Evolutionary conservation across 1,139 yeast species (phyloP), one percentile per base, ranked within the genome.

Genomic region (Debaryomyces coudertii): DNA sequence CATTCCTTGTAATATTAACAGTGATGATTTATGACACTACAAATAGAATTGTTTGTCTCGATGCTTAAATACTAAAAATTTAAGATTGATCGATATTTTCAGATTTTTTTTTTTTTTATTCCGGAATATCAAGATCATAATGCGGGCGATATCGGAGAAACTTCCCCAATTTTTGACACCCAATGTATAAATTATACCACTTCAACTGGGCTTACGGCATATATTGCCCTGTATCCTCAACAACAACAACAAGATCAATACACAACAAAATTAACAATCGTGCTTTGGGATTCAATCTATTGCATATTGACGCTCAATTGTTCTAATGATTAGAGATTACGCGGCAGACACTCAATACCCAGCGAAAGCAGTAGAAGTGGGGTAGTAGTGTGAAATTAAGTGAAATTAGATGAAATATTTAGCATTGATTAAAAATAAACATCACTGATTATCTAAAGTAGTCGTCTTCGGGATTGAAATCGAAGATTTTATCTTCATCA

Each of bases 21-120:
- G 53, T 76, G 7, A 69, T 78, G 1, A 7, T 11, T n/a, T 18
- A 64, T 84, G 0, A 69, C 77, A n/a, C 57, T 80, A 59, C 63
- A 76, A 20, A 53, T 20, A n/a, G 14, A 20, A 12, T 34, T 23
- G 5, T 20, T 14, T 23, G 18, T n/a, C 37, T 20, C 14, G 15
- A 20, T 34, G 22, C 25, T 34, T 20, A 6, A 34, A 34, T 18
- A 20, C 20, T 34, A 20, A 20, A 12, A 34, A 5, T 29, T 14
- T 14, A 15, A 14, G 20, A 14, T 7, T 29, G 33, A 18, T 29
- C 14, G 20, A 29, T 14, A 9, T 29, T 25, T 9, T 25, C 28
- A 16, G 14, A 28, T 36, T 31, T 31, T 31, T 31, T 31, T 28
- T 29, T 29, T 33, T 33, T 33, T 11, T 18, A 18, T 15, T 7